Base-by-base conservation (phyloP, 2,329 filamentous ascomycete species). In the Epichloe bromicola region DNA sequence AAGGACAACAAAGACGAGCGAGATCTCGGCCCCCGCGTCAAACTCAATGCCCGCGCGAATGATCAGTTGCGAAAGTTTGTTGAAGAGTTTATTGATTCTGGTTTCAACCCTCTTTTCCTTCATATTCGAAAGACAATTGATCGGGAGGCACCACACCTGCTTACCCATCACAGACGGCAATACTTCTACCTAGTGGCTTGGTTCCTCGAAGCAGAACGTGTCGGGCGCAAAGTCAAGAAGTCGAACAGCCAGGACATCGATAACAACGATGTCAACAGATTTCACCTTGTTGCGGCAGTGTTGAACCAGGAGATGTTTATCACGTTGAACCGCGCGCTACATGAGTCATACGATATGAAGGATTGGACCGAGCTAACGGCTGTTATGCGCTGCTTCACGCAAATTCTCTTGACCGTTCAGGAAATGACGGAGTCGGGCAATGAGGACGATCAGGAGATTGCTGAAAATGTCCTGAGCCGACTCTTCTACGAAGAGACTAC, bases 401-500 rank as follows among this genome's bases (percentile, higher is more conserved):
- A 97, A 63, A 93, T 97, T 57, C 74, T 95, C 19, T 75, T 95
- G 26, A 95, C 90, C 0, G 85, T 97, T 2, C 89, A 95, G 60
- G 88, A 94, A 54, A 97, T 98, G 90, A 75, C 83, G 1, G 81
- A 86, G 45, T 93, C 88, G 1, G 76, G 79, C 1, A 78, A 87
- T 33, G 90, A 96, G 55, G 90, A 96, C n/a, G 88, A 98, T 58
- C 86, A 95, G 62, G 93, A 97, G 59, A 97, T 98, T 64, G 91
- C 93, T 0, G 91, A 98, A 64, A 98, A 98, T 59, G 96, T 95
- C 12, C 80, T 95, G 49, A 94, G 86, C 60, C 87, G 91, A 54
- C 88, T 98, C n/a, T 98, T 98, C 65, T 98, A 98, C 68, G 93
- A 98, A 67, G 89, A 97, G 62, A 80, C 87, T 0, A 96, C 90